phyloP scores from a whole-genome alignment of 306 rosid species.

The Erythrophleum fordii region DNA sequence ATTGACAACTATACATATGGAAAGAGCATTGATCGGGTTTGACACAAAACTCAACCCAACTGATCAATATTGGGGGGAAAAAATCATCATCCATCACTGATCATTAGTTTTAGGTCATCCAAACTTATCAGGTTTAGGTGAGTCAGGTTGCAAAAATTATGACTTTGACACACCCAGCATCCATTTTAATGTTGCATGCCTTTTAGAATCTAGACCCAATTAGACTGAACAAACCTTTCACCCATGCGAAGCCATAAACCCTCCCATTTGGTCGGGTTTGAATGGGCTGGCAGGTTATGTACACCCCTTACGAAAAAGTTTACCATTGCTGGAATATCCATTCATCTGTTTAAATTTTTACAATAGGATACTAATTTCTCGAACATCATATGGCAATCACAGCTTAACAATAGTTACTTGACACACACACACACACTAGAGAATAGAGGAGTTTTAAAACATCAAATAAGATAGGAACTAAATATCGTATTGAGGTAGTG shows the following conservation, averaged over 20 bases:
- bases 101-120: too few relatives aligned
- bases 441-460: neutral
- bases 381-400: slow-evolving; percentile 12
- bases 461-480: neutral
- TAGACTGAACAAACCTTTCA: neutral
- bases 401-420: slow-evolving; percentile 20
- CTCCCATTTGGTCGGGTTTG: neutral
- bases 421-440: neutral
- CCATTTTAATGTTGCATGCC: too few relatives aligned
- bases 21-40: neutral
- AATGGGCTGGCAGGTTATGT: neutral
- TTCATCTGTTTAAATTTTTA: neutral
- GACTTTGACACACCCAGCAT: neutral
- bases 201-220: neutral
- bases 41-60: neutral
- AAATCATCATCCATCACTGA: too few relatives aligned
- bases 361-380: slow-evolving; percentile 16
- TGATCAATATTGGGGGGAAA: neutral
- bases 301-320: neutral
- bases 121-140: neutral
- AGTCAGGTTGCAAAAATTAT: neutral
- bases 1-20: neutral
- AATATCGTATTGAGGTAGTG: neutral
- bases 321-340: slow-evolving; percentile 10
- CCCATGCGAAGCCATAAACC: neutral